Conservation (phyloP, 2,329 filamentous ascomycete species). For the Xylariaceae sp. region DNA sequence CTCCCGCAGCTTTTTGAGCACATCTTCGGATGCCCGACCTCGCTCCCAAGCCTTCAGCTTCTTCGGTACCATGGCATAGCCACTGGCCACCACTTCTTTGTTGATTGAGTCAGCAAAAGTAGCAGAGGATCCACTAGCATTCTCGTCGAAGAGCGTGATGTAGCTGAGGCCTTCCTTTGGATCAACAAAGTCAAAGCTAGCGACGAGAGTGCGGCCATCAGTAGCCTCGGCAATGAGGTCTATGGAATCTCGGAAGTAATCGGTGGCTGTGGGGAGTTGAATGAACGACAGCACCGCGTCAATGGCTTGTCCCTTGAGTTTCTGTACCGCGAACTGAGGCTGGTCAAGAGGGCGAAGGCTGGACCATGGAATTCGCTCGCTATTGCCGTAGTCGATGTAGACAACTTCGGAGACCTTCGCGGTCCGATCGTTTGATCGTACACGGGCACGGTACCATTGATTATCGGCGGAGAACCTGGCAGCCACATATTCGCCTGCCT, state of each 20-base stretch:
- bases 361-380: conserved; percentile 81
- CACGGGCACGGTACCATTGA: conserved; percentile 89
- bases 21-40: conserved; percentile 61
- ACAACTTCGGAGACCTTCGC: conserved; percentile 84
- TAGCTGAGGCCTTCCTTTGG: conserved; percentile 74
- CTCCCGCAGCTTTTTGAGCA: conserved; percentile 67
- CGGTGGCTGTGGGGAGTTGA: conserved; percentile 75
- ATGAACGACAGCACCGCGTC: conserved; percentile 86
- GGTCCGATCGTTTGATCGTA: conserved; percentile 88
- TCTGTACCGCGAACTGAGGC: conserved; percentile 72
- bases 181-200: conserved; percentile 82
- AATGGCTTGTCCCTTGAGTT: conserved; percentile 79
- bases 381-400: conserved; percentile 96
- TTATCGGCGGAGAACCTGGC: conserved; percentile 86
- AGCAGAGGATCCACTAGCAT: conserved; percentile 47
- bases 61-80: conserved; percentile 83
- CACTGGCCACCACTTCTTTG: conserved; percentile 76
- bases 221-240: conserved; percentile 71
- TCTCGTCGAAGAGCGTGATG: conserved; percentile 82
- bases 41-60: conserved; percentile 93
- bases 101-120: conserved; percentile 77
- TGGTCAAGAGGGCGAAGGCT: conserved; percentile 76
- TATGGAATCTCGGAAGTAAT: conserved; percentile 81
- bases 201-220: conserved; percentile 73
- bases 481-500: conserved; percentile 86